phyloP scores from a whole-genome alignment of 2,329 filamentous ascomycete genomes.

The Pseudocercospora eumusae region DNA sequence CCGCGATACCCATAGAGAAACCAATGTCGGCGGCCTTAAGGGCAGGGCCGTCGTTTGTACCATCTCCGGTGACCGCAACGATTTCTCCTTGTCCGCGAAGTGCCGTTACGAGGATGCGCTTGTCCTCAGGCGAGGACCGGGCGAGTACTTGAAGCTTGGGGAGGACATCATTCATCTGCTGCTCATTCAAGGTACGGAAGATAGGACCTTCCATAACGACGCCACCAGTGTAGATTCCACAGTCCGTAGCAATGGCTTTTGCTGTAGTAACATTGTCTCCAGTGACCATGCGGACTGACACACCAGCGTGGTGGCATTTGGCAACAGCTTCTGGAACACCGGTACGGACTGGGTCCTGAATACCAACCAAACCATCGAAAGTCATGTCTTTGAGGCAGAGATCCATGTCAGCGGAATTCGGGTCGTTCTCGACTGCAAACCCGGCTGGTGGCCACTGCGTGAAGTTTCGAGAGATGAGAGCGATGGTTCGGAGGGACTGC shows the following conservation, averaged over 20 bases:
- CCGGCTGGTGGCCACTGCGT: slow-evolving; percentile 70
- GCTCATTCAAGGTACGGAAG: slow-evolving; percentile 46
- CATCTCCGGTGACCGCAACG: slow-evolving; percentile 67
- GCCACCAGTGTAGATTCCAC: slow-evolving; percentile 62
- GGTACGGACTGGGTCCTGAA: slow-evolving; percentile 70
- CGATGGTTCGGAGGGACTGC: slow-evolving; percentile 80
- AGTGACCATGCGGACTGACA: slow-evolving; percentile 72
- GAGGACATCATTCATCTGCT: slow-evolving; percentile 57
- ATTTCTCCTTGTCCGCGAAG: slow-evolving; percentile 66
- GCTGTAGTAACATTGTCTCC: slow-evolving; percentile 74
- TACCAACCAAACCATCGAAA: slow-evolving; percentile 71
- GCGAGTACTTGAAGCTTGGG: slow-evolving; percentile 67
- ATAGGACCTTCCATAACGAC: slow-evolving; percentile 49
- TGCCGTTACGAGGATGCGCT: slow-evolving; percentile 63
- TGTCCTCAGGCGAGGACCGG: slow-evolving; percentile 69
- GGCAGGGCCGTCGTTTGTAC: slow-evolving; percentile 66
- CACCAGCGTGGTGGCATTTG: slow-evolving; percentile 67
- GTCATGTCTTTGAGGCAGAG: slow-evolving; percentile 71
- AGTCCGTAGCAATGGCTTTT: slow-evolving; percentile 70
- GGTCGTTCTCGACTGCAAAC: slow-evolving; percentile 61
- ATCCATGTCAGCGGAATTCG: slow-evolving; percentile 66
- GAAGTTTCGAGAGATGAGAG: slow-evolving; percentile 80
- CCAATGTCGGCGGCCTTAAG: slow-evolving; percentile 67
- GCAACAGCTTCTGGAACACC: slow-evolving; percentile 68
- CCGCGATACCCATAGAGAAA: slow-evolving; percentile 67